Conservation (phyloP, 805 yeast genomes). For the Yarrowia sp. region DNA sequence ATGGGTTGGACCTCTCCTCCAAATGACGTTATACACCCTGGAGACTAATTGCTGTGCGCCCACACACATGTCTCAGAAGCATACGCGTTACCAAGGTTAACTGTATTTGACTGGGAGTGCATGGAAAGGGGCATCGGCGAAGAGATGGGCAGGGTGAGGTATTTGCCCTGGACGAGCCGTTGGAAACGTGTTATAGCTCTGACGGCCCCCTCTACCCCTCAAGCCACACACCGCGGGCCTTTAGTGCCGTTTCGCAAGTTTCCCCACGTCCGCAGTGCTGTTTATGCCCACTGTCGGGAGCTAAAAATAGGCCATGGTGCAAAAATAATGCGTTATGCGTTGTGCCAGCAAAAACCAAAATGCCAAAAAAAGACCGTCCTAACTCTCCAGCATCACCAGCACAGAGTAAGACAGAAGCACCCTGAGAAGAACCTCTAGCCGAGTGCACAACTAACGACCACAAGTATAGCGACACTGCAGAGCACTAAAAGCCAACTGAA, state of each 20-base stretch:
- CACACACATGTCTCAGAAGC: slow-evolving; percentile 30
- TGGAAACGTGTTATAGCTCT: no score
- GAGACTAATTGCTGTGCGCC: slow-evolving; percentile 7
- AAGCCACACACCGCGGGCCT: neutral
- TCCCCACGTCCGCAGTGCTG: neutral
- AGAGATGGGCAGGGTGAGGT: neutral
- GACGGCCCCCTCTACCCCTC: no score
- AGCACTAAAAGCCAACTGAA: no score
- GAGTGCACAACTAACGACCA: neutral
- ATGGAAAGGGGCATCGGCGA: slow-evolving; percentile 27
- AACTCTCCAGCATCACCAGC: slow-evolving; percentile 28
- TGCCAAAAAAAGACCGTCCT: slow-evolving; percentile 1
- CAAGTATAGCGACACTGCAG: no score
- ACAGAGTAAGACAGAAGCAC: neutral
- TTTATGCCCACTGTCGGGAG: slow-evolving; percentile 6
- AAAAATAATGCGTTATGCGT: slow-evolving; percentile 30
- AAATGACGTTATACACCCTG: slow-evolving; percentile 4
- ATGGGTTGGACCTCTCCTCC: neutral
- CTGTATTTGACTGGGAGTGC: slow-evolving; percentile 26
- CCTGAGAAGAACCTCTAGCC: no score
- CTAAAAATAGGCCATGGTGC: slow-evolving; percentile 26
- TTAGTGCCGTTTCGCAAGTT: neutral
- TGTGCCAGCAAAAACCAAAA: slow-evolving; percentile 16
- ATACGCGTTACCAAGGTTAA: slow-evolving; percentile 33
- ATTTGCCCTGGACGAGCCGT: neutral